Percentiles rank a stretch among this genome's conserved stretches.
Conservation (phyloP, 495 filamentous ascomycete species). For the Jackrogersella minutella region DNA sequence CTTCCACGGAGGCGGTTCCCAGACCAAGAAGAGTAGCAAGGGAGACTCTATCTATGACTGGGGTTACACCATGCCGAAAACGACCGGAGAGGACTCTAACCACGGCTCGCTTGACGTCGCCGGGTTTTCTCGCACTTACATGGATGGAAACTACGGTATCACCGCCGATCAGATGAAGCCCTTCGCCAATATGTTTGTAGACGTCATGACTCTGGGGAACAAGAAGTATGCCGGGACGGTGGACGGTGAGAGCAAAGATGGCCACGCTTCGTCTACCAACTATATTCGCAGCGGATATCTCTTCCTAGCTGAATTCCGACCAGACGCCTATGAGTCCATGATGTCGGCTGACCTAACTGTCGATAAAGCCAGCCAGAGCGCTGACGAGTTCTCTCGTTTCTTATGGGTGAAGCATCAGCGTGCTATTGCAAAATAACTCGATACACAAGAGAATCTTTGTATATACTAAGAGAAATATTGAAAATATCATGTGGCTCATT, state of each 20-base stretch:
- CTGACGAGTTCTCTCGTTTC: slow-evolving; percentile 31
- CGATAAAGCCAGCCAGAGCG: slow-evolving; percentile 11
- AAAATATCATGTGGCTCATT: too few species aligned
- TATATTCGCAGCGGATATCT: slow-evolving; percentile 21
- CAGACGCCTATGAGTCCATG: slow-evolving; percentile 27
- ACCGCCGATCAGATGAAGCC: slow-evolving; percentile 34
- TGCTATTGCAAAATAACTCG: slow-evolving; percentile 13
- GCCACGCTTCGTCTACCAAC: slow-evolving; percentile 13
- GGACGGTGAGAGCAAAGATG: not conserved
- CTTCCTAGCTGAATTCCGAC: slow-evolving; percentile 25
- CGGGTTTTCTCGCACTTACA: slow-evolving; percentile 22
- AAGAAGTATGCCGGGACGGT: slow-evolving; percentile 25
- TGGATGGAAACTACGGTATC: slow-evolving; percentile 30
- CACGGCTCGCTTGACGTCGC: slow-evolving; percentile 29
- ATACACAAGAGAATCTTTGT: not conserved
- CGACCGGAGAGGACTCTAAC: slow-evolving; percentile 24
- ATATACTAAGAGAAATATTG: too few species aligned
- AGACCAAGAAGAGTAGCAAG: slow-evolving; percentile 22
- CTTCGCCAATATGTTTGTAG: slow-evolving; percentile 31
- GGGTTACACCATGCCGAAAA: slow-evolving; percentile 30
- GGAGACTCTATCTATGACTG: slow-evolving; percentile 27
- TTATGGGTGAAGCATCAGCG: slow-evolving; percentile 33
- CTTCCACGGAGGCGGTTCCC: slow-evolving; percentile 30
- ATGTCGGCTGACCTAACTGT: slow-evolving; percentile 24
- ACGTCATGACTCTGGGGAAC: slow-evolving; percentile 29